Evolutionary conservation across 1,284 basidiomycete species (phyloP), one percentile per base, ranked within the genome.

Genomic region (Ceratobasidium sp.): DNA sequence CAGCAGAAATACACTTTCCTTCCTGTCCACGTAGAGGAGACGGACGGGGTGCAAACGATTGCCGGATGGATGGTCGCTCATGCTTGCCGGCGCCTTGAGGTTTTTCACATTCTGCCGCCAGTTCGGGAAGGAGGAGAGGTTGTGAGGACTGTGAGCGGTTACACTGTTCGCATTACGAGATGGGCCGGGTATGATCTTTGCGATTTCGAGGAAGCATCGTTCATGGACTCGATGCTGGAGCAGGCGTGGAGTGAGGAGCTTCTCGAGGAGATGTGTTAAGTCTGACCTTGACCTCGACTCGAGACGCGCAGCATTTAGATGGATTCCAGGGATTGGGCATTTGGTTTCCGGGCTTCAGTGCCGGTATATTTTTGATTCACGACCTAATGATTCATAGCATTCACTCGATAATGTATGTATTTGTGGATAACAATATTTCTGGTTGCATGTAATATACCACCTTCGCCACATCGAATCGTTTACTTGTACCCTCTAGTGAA

Each of bases 11-110:
- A 40, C 22, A 53, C 50, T 1, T 31, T 65, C 3, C 38, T 65
- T 32, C 62, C 62, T 17, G 62, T 65, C 7, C 62, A 65, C 27
- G 62, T 65, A 35, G 62, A 65, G 35, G 62, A 35, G 8, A 53
- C 49, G 13, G 62, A 65, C 31, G 62, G 62, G 10, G 49, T 65
- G 2, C 62, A 65, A 34, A 65, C 22, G 17, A 29, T 65, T 15
- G 62, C 62, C 17, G 62, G 62, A 22, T 65, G 62, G 62, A 65
- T 65, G 62, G 62, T 65, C 17, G 62, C 62, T 8, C 62, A 53
- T 29, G 62, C 50, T 20, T 65, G 62, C 31, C 62, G 62, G 43
- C 52, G 62, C 17, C 50, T 65, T 22, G 62, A 65, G 27, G 49
- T 53, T 2, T 65, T 65, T n/a, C 62, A 65, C 27, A 65, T 65